Evolutionary conservation across 331 rosid species (phyloP).

Genomic region (Phaseolus coccineus): DNA sequence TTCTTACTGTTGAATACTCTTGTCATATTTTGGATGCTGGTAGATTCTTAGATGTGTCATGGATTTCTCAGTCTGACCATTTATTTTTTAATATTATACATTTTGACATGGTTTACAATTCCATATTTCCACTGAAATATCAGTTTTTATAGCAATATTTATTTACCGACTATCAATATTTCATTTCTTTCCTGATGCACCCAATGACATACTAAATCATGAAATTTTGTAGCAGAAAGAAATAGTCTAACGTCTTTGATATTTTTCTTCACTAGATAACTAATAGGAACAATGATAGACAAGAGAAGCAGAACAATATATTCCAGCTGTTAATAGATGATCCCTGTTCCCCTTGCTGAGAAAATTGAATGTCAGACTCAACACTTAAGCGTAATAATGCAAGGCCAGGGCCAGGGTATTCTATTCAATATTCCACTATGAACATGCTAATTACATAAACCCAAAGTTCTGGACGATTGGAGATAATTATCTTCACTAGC

Average conservation of each 20-base stretch:
- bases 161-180: not conserved
- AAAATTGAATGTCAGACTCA: slow-evolving; percentile 5
- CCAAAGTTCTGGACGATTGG: not conserved
- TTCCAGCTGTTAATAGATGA: slow-evolving; percentile 24
- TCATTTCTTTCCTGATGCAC: no score
- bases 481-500: slow-evolving; percentile 5
- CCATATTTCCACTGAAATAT: not conserved
- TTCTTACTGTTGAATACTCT: not conserved
- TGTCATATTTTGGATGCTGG: not conserved
- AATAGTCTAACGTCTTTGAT: not conserved
- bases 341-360: slow-evolving; percentile 5
- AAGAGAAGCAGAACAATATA: slow-evolving; percentile 24
- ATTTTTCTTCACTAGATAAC: not conserved
- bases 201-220: no score
- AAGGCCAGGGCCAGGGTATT: slow-evolving; percentile 7
- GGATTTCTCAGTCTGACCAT: not conserved
- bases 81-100: no score
- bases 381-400: slow-evolving; percentile 20
- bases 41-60: not conserved
- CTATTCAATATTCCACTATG: not conserved
- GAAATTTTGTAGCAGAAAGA: not conserved
- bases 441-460: slow-evolving; percentile 26
- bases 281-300: slow-evolving; percentile 1
- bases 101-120: not conserved
- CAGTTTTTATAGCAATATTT: not conserved